These are phyloP conservation scores for Nymphaea thermarum DNA, from an alignment of 164 flowering plant species.

Conservation along the genomic window DNA sequence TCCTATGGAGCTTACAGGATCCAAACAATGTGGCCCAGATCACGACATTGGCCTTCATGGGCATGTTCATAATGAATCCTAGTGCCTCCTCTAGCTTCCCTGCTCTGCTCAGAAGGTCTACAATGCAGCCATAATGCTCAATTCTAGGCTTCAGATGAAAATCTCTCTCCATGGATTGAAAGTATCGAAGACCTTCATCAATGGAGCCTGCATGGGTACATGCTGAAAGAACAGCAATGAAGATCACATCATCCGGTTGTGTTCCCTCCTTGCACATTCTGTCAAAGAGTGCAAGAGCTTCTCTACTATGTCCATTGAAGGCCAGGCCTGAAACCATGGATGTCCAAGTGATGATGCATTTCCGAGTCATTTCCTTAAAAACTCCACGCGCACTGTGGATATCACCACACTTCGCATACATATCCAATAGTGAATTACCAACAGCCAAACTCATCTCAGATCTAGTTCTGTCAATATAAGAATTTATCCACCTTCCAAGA, in stretches of 20 bases:
- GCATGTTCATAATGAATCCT: conserved; percentile 31
- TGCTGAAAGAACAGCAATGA: conserved; percentile 38
- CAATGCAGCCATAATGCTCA: conserved; percentile 47
- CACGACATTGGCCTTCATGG: conserved; percentile 41
- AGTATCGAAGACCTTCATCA: conserved; percentile 32
- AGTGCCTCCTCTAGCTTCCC: conserved; percentile 40
- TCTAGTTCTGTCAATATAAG: conserved; percentile 28
- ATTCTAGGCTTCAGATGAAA: conserved; percentile 26
- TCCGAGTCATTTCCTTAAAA: conserved; percentile 22
- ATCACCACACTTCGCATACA: conserved; percentile 51
- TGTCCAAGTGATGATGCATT: conserved; percentile 44
- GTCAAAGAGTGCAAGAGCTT: conserved; percentile 35
- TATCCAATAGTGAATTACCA: conserved; percentile 42
- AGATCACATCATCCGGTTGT: conserved; percentile 39
- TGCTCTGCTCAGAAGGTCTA: conserved; percentile 45
- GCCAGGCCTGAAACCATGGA: conserved; percentile 44
- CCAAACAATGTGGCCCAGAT: conserved; percentile 40
- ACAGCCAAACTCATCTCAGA: conserved; percentile 21
- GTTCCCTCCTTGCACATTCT: conserved; percentile 24
- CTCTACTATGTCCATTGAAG: conserved; percentile 30
- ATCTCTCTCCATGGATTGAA: conserved; percentile 23
- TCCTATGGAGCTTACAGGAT: conserved; percentile 29
- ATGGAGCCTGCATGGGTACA: conserved; percentile 48
- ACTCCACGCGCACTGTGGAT: conserved; percentile 21
- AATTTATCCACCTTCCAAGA: conserved; percentile 41